phyloP scores from a whole-genome alignment of 805 yeast genomes.

The Teunomyces lycoperdinae region DNA sequence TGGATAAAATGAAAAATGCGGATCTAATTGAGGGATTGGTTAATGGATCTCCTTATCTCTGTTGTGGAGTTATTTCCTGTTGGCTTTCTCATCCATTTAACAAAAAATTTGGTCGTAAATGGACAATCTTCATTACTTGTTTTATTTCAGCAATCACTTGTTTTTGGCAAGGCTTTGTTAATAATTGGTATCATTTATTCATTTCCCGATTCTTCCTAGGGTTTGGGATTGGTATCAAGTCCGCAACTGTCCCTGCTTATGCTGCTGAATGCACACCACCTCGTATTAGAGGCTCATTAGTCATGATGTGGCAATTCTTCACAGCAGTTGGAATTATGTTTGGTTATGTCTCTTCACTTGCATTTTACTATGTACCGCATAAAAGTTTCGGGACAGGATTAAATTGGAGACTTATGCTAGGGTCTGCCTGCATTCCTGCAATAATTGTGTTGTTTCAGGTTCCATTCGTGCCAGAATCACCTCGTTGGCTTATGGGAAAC shows the following conservation, averaged over 20 bases:
- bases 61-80: slow-evolving; percentile 55
- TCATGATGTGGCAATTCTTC: slow-evolving; percentile 72
- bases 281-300: slow-evolving; percentile 58
- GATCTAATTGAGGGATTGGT: slow-evolving; percentile 61
- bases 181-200: slow-evolving; percentile 59
- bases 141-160: slow-evolving; percentile 57
- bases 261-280: slow-evolving; percentile 63
- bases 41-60: slow-evolving; percentile 64
- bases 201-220: slow-evolving; percentile 58
- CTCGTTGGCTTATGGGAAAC: slow-evolving; percentile 64
- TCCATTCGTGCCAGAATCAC: slow-evolving; percentile 63
- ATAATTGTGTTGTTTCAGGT: slow-evolving; percentile 50
- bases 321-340: slow-evolving; percentile 74
- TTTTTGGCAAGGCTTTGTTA: slow-evolving; percentile 66
- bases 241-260: slow-evolving; percentile 66
- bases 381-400: slow-evolving; percentile 44
- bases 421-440: slow-evolving; percentile 57
- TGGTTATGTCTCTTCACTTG: slow-evolving; percentile 60
- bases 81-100: slow-evolving; percentile 59
- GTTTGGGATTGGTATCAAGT: slow-evolving; percentile 63
- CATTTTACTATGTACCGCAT: slow-evolving; percentile 53
- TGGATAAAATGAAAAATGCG: slow-evolving; percentile 39
- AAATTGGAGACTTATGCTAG: slow-evolving; percentile 66
- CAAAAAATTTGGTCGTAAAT: slow-evolving; percentile 53
- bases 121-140: slow-evolving; percentile 60